Evolutionary conservation across 2,329 filamentous ascomycete genomes (phyloP), one percentile per base, ranked within the genome.

Genomic region (Corynespora cassiicola): DNA sequence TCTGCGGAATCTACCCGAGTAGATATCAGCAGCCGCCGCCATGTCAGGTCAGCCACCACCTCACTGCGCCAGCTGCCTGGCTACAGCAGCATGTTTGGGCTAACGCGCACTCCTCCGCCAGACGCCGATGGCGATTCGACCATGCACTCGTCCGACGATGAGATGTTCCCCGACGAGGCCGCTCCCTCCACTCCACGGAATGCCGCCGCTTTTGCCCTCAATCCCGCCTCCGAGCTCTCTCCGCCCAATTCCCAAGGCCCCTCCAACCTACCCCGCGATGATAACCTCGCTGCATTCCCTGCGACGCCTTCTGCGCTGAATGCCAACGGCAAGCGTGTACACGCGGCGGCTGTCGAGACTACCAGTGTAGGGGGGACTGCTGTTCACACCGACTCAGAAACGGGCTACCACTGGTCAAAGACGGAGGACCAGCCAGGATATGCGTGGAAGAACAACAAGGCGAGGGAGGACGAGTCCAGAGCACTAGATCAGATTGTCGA

Each of bases 181-280:
- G 67, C 72, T 14, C 60, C 71, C 27, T 70, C 67, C 40, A 77
- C 71, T 24, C 74, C 71, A 19, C 72, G 68, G 31, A 65, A 62
- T 30, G 43, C 59, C 53, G 52, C 52, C 39, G 45, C 52, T 20
- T 45, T 45, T 23, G 40, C 46, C 50, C 56, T 52, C 47, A 54
- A 46, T 42, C 57, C 56, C 36, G 50, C 61, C 50, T 67, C 69
- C n/a, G 75, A 80, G 43, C 72, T 80, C 36, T 80, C 78, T 7
- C 79, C 79, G 22, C 78, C 79, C 16, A 74, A 75, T 36, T 80
- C 78, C 2, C 78, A 81, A 53, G 61, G 56, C 27, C 50, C 58
- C 27, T 31, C 53, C 22, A 29, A 45, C 9, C 43, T 54, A 15
- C 32, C 54, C 30, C 62, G 56, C 33, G 56, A 58, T 29, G 52